Conservation (phyloP, 2,329 filamentous ascomycete genomes). For the Macrophomina phaseolina region DNA sequence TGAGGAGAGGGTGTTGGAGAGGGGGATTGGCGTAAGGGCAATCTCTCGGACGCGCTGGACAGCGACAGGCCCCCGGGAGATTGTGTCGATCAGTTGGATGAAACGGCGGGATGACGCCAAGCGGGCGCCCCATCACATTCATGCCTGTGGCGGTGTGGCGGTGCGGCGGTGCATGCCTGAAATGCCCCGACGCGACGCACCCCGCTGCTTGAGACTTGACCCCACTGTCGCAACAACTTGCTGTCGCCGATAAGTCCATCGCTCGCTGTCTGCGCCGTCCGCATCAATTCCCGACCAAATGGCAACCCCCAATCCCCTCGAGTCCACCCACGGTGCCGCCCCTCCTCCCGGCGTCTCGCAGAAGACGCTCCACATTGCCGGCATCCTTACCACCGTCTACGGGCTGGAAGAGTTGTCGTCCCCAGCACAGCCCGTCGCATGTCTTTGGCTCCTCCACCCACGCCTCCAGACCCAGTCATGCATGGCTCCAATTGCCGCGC, state of each 20-base stretch:
- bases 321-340: conserved; percentile 35
- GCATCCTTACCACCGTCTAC: conserved; percentile 79
- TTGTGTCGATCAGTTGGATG: conserved; percentile 19
- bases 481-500: conserved; percentile 78
- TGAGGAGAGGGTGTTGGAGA: conserved; percentile 12
- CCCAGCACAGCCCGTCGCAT: conserved; percentile 66
- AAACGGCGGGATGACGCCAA: conserved; percentile 24
- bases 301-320: conserved; percentile 43
- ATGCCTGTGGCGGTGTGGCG: conserved; percentile 9
- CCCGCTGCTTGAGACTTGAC: neutral
- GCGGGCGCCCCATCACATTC: neutral
- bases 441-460: conserved; percentile 91
- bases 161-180: neutral
- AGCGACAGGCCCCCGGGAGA: conserved; percentile 21
- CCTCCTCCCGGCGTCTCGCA: conserved; percentile 60
- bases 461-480: conserved; percentile 71
- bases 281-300: conserved; percentile 29
- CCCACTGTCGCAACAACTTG: neutral
- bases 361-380: conserved; percentile 73
- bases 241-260: no score
- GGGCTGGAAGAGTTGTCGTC: conserved; percentile 74
- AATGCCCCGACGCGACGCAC: neutral
- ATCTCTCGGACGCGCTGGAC: conserved; percentile 20
- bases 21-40: conserved; percentile 23
- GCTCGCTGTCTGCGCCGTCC: no score